These are phyloP conservation scores for Parasitella parasitica DNA, from an alignment of 371 early-diverging fungal species.

Conservation along the genomic window DNA sequence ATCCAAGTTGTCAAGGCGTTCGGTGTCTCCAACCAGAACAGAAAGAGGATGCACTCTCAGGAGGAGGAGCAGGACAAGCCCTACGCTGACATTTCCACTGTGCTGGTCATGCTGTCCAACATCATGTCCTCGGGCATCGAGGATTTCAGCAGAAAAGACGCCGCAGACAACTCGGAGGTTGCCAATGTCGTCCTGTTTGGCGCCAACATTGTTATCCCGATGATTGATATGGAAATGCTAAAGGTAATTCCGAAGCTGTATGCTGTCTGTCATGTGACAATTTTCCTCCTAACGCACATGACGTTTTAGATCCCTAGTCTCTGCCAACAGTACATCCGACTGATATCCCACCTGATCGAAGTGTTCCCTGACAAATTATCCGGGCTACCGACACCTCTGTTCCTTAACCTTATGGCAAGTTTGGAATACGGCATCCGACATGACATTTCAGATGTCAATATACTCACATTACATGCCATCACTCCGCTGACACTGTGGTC, in stretches of 20 bases:
- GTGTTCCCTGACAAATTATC: slow-evolving; percentile 68
- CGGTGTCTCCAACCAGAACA: slow-evolving; percentile 56
- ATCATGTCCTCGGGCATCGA: slow-evolving; percentile 62
- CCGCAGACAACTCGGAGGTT: slow-evolving; percentile 19
- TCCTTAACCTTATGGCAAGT: slow-evolving; percentile 62
- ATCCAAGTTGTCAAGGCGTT: slow-evolving; percentile 51
- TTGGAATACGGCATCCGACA: slow-evolving; percentile 68
- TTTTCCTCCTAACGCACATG: background rate
- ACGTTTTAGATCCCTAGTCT: slow-evolving; percentile 60
- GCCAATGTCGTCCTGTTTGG: slow-evolving; percentile 74
- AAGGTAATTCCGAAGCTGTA: slow-evolving; percentile 53
- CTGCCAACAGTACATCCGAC: slow-evolving; percentile 66
- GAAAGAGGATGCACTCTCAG: slow-evolving; percentile 49
- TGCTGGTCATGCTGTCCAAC: slow-evolving; percentile 61
- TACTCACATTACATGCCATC: slow-evolving; percentile 63
- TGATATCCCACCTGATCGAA: slow-evolving; percentile 67
- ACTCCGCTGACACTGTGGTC: slow-evolving; percentile 58
- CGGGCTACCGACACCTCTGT: slow-evolving; percentile 52
- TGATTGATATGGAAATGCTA: slow-evolving; percentile 73
- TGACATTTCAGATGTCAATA: slow-evolving; percentile 61
- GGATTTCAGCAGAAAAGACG: slow-evolving; percentile 42
- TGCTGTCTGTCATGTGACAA: background rate
- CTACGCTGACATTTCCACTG: slow-evolving; percentile 65
- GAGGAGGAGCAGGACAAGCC: slow-evolving; percentile 69
- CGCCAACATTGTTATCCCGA: slow-evolving; percentile 65